Conservation (phyloP, 768 basidiomycete genomes). For the Phanerochaete sordida region DNA sequence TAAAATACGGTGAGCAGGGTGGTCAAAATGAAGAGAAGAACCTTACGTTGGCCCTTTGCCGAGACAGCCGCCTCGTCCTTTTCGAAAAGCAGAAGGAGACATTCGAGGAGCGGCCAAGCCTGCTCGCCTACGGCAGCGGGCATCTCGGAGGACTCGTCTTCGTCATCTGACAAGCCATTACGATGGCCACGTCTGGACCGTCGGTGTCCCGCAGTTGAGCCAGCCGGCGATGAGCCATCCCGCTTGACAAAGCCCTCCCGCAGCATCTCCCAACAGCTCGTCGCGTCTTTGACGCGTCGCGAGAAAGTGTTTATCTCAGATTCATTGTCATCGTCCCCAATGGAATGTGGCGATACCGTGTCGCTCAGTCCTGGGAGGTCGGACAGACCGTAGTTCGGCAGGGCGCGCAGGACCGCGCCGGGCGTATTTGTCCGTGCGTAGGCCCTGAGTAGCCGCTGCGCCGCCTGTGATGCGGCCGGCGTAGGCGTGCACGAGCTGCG, state of each 20-base stretch:
- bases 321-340: conserved; percentile 41
- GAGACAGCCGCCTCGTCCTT: conserved; percentile 48
- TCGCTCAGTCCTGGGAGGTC: conserved; percentile 4
- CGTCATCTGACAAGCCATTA: conserved; percentile 30
- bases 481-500: conserved; percentile 42
- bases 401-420: conserved; percentile 44
- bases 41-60: conserved; percentile 34
- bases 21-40: not conserved
- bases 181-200: conserved; percentile 8
- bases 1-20: conserved; percentile 18
- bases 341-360: conserved; percentile 3
- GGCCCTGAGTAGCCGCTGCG: conserved; percentile 52
- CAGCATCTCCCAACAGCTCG: conserved; percentile 61
- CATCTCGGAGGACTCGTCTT: not conserved
- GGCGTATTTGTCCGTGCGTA: conserved; percentile 57
- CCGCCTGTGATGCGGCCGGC: conserved; percentile 42
- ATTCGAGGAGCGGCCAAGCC: conserved; percentile 72
- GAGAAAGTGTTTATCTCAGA: conserved; percentile 57
- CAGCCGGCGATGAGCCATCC: conserved; percentile 15
- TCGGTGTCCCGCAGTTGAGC: conserved; percentile 1
- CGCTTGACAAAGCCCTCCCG: conserved; percentile 48
- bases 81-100: conserved; percentile 66
- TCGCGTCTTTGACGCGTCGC: conserved; percentile 47
- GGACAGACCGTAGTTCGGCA: conserved; percentile 43
- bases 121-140: conserved; percentile 48